These are phyloP conservation scores for Paulownia fortunei DNA, from an alignment of 257 asterid genomes.

Conservation along the genomic window DNA sequence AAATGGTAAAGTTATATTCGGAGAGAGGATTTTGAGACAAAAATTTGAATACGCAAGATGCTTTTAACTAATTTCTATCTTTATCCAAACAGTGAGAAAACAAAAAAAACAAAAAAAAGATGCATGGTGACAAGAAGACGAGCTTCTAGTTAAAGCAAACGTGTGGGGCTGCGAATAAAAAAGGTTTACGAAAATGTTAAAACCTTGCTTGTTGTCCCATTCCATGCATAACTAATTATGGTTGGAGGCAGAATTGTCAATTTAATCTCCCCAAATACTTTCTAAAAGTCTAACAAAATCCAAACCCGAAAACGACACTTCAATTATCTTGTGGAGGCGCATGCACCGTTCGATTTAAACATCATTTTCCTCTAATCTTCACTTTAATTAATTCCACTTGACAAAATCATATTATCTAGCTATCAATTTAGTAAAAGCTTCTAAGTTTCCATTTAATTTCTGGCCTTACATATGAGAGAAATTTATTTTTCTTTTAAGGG, in stretches of 20 bases:
- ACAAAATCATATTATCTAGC: too few species aligned
- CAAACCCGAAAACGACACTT: constrained; percentile 25
- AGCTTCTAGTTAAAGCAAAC: constrained; percentile 9
- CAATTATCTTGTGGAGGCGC: background rate
- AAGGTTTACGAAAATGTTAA: background rate
- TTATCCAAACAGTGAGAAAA: too few species aligned
- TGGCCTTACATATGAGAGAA: too few species aligned
- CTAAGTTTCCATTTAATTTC: too few species aligned
- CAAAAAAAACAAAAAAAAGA: too few species aligned
- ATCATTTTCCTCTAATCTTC: constrained; percentile 31
- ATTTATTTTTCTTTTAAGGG: too few species aligned
- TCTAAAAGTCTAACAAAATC: constrained; percentile 14
- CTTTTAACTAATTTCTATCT: background rate
- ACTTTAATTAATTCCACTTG: background rate
- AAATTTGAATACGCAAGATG: too few species aligned
- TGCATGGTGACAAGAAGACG: background rate
- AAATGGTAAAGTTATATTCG: too few species aligned
- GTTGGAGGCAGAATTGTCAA: background rate
- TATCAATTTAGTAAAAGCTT: too few species aligned
- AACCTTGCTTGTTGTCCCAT: constrained; percentile 11
- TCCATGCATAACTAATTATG: background rate
- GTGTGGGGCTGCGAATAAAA: constrained; percentile 16
- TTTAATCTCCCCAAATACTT: background rate
- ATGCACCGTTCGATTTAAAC: constrained; percentile 24
- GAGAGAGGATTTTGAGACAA: too few species aligned